Evolutionary conservation across 2,329 filamentous ascomycete genomes (phyloP), one percentile per base, ranked within the genome.

Genomic region (Cadophora sp.): DNA sequence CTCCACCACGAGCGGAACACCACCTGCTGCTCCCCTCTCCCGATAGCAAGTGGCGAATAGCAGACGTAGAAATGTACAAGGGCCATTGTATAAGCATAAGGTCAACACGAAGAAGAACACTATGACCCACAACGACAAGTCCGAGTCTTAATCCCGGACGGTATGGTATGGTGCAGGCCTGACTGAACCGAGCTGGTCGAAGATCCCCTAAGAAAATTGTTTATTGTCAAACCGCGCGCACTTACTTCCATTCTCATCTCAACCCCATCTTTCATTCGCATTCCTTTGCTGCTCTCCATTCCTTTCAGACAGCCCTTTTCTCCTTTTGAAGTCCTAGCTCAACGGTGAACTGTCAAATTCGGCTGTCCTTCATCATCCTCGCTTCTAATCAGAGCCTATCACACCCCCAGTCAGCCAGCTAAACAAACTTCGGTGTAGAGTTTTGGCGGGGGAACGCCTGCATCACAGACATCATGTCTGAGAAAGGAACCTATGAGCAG

Each of bases 401-500:
- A 30, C n/a, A 47, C 22, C 58, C 58, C 24, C 20, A 16, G 16
- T 16, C 41, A 48, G 58, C 41, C 27, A 58, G 39, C 51, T 20
- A 58, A 27, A 50, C 30, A 60, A 24, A 45, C n/a, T 41, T 30
- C 9, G 3, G 59, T 41, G 16, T 22, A 30, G 59, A 16, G 22
- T 47, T 47, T 65, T 59, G 63, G 65, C 62, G 65, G 65, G 65
- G 65, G 51, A 55, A 50, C 45, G 39, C 62, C 55, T 58, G 33
- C 41, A 16, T 58, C 60, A 55, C 33, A 20, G 55, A 27, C 20
- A 58, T 33, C 22, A 67, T 68, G 64, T 68, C 64, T 65, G 63
- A 63, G 56, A 64, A 64, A 51, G 64, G 51, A 47, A 62, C 62
- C 45, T 58, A 68, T 55, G 63, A 68, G 59, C 39, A 24, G 36